These are phyloP conservation scores for Suillus americanus DNA, from an alignment of 768 basidiomycete species.

Conservation along the genomic window DNA sequence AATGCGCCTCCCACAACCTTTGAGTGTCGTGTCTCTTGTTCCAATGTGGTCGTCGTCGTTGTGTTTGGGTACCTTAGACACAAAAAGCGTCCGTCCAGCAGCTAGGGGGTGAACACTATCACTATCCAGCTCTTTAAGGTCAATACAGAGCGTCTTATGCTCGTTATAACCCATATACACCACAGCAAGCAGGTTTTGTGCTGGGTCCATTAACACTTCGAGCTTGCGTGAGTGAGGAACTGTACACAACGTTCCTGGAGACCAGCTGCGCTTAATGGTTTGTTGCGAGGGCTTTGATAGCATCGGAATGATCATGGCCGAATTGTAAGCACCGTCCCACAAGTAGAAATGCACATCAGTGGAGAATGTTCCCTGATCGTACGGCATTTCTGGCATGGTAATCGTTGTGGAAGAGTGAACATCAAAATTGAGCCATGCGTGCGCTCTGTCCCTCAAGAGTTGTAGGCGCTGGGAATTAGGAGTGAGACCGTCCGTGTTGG, in stretches of 20 bases:
- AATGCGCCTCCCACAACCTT: neutral
- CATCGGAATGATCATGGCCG: neutral
- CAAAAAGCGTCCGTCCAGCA: neutral
- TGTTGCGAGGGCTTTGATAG: neutral
- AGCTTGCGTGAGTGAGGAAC: neutral
- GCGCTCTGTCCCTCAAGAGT: no score
- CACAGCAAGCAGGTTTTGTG: neutral
- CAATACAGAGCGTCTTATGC: neutral
- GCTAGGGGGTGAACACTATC: neutral
- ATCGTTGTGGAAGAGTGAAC: no score
- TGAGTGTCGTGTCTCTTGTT: no score
- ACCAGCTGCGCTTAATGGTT: neutral
- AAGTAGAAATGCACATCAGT: neutral
- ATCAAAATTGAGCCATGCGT: no score
- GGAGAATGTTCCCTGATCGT: no score
- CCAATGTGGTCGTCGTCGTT: no score
- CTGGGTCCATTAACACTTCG: neutral
- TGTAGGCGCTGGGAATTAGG: no score
- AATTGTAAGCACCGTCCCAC: neutral
- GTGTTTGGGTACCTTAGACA: no score
- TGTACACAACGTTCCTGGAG: neutral
- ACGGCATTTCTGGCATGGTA: no score
- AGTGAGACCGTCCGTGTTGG: neutral
- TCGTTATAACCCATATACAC: neutral
- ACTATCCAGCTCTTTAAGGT: neutral